Conservation (phyloP, 768 basidiomycete species). For the Suillus americanus region DNA sequence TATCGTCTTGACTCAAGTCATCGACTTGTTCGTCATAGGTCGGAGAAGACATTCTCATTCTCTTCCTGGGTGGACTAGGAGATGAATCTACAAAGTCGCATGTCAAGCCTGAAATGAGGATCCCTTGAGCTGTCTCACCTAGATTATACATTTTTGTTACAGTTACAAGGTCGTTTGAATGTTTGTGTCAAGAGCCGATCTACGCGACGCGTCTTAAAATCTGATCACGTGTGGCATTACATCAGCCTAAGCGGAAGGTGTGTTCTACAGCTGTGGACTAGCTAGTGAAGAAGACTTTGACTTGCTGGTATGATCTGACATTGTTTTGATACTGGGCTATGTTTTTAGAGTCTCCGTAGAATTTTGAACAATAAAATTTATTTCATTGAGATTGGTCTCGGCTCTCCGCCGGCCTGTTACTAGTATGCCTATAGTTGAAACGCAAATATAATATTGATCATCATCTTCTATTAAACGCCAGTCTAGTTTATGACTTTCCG, state of each 20-base stretch:
- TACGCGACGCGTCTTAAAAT: conserved; percentile 1
- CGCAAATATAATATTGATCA: background rate
- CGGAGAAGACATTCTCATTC: conserved; percentile 64
- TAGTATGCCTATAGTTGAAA: background rate
- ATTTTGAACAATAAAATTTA: background rate
- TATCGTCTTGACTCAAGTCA: conserved; percentile 54
- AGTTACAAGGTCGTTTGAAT: background rate
- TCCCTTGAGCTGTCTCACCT: background rate
- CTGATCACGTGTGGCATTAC: background rate
- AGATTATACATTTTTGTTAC: background rate
- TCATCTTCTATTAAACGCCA: background rate
- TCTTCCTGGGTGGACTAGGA: conserved; percentile 46
- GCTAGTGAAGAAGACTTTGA: background rate
- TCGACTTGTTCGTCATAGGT: conserved; percentile 55
- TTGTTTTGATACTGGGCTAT: background rate
- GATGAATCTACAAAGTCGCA: conserved; percentile 8
- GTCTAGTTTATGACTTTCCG: background rate
- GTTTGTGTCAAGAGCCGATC: background rate
- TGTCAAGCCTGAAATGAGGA: background rate
- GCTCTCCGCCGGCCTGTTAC: background rate
- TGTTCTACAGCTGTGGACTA: background rate
- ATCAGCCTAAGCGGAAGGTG: background rate
- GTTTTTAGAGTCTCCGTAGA: background rate
- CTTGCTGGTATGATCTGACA: background rate
- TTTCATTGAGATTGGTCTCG: background rate